These are phyloP conservation scores for Pyrenochaeta sp. DNA, from an alignment of 2,329 filamentous ascomycete species.

Conservation along the genomic window DNA sequence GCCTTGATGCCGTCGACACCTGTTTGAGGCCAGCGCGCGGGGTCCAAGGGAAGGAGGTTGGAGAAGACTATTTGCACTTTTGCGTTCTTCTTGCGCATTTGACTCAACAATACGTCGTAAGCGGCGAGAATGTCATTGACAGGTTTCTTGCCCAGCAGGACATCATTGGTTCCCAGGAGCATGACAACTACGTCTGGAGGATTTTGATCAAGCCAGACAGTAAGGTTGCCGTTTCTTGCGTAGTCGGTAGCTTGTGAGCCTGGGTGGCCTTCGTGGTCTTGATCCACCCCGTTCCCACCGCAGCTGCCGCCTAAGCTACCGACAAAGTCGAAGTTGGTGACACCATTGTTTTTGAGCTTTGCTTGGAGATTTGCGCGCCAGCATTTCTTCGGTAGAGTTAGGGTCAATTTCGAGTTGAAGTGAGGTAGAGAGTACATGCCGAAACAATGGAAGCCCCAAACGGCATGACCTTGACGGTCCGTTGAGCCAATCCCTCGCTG, in stretches of 20 bases:
- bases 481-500: slow-evolving; percentile 27
- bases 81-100: slow-evolving; percentile 54
- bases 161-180: slow-evolving; percentile 58
- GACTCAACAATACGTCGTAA: slow-evolving; percentile 50
- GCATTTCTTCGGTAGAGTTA: slow-evolving; percentile 37
- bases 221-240: slow-evolving; percentile 49
- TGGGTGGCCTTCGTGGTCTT: slow-evolving; percentile 57
- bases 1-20: slow-evolving; percentile 26
- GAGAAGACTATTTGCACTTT: slow-evolving; percentile 52
- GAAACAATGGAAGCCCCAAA: slow-evolving; percentile 48
- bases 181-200: slow-evolving; percentile 57
- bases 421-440: slow-evolving; percentile 21
- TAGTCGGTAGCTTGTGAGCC: slow-evolving; percentile 53
- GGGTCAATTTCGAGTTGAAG: background rate
- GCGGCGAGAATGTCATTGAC: slow-evolving; percentile 47
- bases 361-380: slow-evolving; percentile 47
- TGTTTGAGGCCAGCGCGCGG: slow-evolving; percentile 27
- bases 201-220: slow-evolving; percentile 50
- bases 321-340: slow-evolving; percentile 47
- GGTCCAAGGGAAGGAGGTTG: slow-evolving; percentile 38
- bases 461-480: slow-evolving; percentile 45
- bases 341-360: slow-evolving; percentile 31
- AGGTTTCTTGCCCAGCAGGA: slow-evolving; percentile 47
- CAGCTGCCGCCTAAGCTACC: slow-evolving; percentile 45
- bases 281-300: slow-evolving; percentile 52